Evolutionary conservation across 371 early-diverging fungal species (phyloP), one percentile per base, ranked within the genome.

Genomic region (Saksenaea vasiformis): DNA sequence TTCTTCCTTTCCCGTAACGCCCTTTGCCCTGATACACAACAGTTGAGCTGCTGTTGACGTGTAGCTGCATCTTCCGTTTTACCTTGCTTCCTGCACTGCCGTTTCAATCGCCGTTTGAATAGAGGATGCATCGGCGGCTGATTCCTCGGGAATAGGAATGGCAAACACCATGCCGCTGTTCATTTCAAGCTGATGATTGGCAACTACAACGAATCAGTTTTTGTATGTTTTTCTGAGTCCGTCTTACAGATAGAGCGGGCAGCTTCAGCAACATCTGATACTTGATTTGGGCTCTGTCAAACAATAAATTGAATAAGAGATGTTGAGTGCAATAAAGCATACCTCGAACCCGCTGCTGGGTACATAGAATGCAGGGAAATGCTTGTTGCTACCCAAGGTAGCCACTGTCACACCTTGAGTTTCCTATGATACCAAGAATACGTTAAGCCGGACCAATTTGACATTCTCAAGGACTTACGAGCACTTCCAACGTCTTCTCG

Each of bases 401-500:
- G 90, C 82, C 0, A 97, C 97, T 0, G 96, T 87, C 0, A 97
- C 97, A 27, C 98, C 98, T 70, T 92, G 91, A 0, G 98, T 96
- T 76, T 97, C 98, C 74, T 80, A 61, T 2, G 44, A 47, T 27
- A 7, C 8, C 19, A 47, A 35, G 17, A 28, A 61, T 37, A 58
- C 13, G 37, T 3, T 35, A 13, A 28, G 5, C 5, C 31, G 26
- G 22, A 56, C n/a, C n/a, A n/a, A n/a, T n/a, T n/a, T n/a, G n/a
- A 24, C n/a, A 35, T 36, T 34, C 22, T 24, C 17, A 19, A 13
- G 28, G 22, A 11, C 66, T 57, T 61, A 83, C 84, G 63, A 97
- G 72, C 27, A 87, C 92, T 73, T 97, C 98, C 19, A 97, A 78
- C 0, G 95, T 98, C 62, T 88, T 87, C 58, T 82, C 88, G 70